Conservation (phyloP, 1,284 basidiomycete species). For the Golubevia sp. region DNA sequence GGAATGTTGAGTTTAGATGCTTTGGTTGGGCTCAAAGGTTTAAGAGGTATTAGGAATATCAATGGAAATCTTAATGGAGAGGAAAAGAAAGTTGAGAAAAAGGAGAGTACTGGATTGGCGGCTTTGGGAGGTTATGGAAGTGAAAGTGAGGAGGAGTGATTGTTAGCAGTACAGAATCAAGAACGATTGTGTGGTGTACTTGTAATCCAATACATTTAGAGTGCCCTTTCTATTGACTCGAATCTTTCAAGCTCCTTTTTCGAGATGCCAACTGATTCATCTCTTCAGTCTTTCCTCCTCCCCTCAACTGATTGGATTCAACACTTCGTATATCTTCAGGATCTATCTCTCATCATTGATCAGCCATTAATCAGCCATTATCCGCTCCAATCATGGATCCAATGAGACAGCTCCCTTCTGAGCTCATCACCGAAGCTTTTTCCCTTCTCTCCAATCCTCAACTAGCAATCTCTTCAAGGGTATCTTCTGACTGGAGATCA, state of each 20-base stretch:
- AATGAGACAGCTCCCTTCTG: background rate
- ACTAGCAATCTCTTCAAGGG: background rate
- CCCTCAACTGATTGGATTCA: too few species aligned
- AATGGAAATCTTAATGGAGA: background rate
- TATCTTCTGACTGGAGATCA: background rate
- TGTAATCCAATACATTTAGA: too few species aligned
- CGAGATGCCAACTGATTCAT: too few species aligned
- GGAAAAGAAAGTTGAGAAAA: background rate
- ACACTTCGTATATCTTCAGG: too few species aligned
- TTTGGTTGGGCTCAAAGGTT: background rate
- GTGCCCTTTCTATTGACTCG: too few species aligned
- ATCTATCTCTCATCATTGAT: too few species aligned
- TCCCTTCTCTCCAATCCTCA: background rate
- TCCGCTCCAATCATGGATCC: too few species aligned
- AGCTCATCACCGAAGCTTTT: background rate
- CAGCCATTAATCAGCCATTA: too few species aligned
- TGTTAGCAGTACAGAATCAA: background rate
- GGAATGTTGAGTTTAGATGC: background rate
- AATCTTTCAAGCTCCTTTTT: too few species aligned
- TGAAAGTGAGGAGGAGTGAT: background rate
- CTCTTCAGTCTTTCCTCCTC: too few species aligned
- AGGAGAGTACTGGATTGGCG: background rate
- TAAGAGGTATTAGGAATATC: background rate
- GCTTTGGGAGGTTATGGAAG: conserved; percentile 1
- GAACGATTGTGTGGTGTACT: too few species aligned